Base-by-base conservation (phyloP, 257 asterid genomes). In the Penstemon newberryi region DNA sequence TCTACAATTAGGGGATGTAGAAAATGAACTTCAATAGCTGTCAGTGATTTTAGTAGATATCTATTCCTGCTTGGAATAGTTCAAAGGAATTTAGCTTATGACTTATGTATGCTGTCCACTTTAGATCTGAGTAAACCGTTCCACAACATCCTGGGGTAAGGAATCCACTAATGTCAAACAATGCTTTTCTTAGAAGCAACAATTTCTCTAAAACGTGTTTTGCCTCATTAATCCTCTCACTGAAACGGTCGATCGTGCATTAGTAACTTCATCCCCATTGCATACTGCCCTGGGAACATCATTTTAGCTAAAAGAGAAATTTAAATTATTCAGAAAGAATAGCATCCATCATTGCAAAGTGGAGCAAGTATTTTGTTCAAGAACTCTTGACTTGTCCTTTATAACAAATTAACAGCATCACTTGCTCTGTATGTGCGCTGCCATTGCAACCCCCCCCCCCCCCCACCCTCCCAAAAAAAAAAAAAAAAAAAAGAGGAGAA, bases 11-110 rank as follows among this genome's bases (percentile, higher is more conserved):
- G 18, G 41, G 12, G 5, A 63, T 60, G 67, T 39, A 65, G 68
- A 54, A 18, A 40, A 65, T 42, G 18, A 45, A 11, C 61, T 60
- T 60, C 65, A 47, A 66, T 67, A 18, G 39, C 18, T 39, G 54
- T 67, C 19, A 47, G 65, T 57, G 9, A 58, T 51, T 53, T 18
- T 25, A 37, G 72, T 57, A 39, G 73, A 49, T 49, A 9, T 15
- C 54, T 2, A 49, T 4, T 0, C 11, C 54, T 49, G n/a, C 54
- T 12, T 10, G 54, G 18, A 9, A 11, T 49, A 10, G 54, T 49
- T 12, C n/a, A 49, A 12, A 49, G 15, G n/a, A 49, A 49, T 49
- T 49, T 12, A 49, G 15, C 18, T 3, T 15, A 49, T 9, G 8
- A 46, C 51, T 46, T 46, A 7, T 49, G 54, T 10, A 1, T 49